phyloP scores from a whole-genome alignment of 495 filamentous ascomycete species.

The Hypomontagnella submonticulosa region DNA sequence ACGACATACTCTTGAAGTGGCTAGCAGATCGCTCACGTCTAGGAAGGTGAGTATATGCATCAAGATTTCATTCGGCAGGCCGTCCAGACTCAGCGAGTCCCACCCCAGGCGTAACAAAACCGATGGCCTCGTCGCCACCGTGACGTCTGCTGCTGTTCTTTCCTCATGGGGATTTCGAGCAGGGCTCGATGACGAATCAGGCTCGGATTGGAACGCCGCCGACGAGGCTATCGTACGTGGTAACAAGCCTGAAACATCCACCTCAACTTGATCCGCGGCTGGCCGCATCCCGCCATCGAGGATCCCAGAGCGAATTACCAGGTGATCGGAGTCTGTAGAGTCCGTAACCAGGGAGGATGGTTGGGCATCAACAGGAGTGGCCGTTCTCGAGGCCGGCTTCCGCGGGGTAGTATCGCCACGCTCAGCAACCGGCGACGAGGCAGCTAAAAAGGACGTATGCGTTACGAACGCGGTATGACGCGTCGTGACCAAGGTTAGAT shows the following conservation, averaged over 20 bases:
- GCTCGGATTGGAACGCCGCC: conserved; percentile 14
- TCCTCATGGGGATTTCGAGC: conserved; percentile 13
- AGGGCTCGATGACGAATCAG: conserved; percentile 25
- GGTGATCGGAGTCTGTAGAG: conserved; percentile 33
- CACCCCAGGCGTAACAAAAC: conserved; percentile 42
- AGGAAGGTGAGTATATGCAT: conserved; percentile 65
- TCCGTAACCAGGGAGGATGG: conserved; percentile 38
- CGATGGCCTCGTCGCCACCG: conserved; percentile 25
- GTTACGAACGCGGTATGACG: conserved; percentile 33
- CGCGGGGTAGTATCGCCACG: conserved; percentile 45
- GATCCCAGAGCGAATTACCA: conserved; percentile 21
- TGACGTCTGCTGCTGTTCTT: conserved; percentile 27
- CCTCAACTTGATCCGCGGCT: conserved; percentile 26
- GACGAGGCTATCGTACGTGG: conserved; percentile 28
- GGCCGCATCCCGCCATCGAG: conserved; percentile 29
- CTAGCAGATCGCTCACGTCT: conserved; percentile 67
- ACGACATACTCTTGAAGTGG: conserved; percentile 64
- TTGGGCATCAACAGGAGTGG: conserved; percentile 50
- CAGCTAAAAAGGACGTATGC: conserved; percentile 31
- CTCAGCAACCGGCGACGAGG: conserved; percentile 41
- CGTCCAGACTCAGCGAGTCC: conserved; percentile 45
- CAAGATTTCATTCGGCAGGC: conserved; percentile 67
- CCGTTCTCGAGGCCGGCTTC: conserved; percentile 44
- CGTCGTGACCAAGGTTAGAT: conserved; percentile 42
- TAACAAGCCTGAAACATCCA: conserved; percentile 26